Conservation (phyloP, 257 asterid genomes). For the Solanum lycopersicoides region DNA sequence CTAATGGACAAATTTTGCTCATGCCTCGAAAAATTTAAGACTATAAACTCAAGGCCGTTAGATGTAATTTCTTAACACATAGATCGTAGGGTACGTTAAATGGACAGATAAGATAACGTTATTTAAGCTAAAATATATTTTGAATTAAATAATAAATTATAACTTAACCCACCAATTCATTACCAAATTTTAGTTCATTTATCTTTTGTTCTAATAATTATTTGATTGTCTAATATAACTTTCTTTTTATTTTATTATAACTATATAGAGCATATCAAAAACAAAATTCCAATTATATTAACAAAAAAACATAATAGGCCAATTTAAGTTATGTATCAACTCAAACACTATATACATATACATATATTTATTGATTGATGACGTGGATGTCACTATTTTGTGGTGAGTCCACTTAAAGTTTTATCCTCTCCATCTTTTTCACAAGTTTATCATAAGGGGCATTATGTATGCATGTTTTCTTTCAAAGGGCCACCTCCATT, state of each 20-base stretch:
- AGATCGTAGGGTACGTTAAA: background rate
- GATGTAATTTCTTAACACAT: background rate
- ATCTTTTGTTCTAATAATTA: background rate
- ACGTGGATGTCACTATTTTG: slow-evolving; percentile 24
- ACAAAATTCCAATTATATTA: no score
- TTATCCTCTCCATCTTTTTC: background rate
- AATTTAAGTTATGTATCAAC: background rate
- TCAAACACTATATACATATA: background rate
- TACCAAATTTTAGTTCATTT: background rate
- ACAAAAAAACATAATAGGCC: background rate
- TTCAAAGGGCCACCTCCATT: background rate
- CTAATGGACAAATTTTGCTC: background rate
- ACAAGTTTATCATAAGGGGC: background rate
- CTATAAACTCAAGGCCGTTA: background rate
- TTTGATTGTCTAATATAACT: background rate
- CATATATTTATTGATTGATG: background rate
- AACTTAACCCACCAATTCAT: background rate
- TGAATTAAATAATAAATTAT: background rate
- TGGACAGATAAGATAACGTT: background rate
- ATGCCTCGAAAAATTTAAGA: background rate
- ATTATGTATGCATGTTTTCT: background rate
- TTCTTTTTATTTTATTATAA: background rate
- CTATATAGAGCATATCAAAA: background rate
- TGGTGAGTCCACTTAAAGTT: slow-evolving; percentile 8
- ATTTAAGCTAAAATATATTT: background rate